These are phyloP conservation scores for Eleusine coracana DNA, from an alignment of 176 grass and related monocot species.

Conservation along the genomic window DNA sequence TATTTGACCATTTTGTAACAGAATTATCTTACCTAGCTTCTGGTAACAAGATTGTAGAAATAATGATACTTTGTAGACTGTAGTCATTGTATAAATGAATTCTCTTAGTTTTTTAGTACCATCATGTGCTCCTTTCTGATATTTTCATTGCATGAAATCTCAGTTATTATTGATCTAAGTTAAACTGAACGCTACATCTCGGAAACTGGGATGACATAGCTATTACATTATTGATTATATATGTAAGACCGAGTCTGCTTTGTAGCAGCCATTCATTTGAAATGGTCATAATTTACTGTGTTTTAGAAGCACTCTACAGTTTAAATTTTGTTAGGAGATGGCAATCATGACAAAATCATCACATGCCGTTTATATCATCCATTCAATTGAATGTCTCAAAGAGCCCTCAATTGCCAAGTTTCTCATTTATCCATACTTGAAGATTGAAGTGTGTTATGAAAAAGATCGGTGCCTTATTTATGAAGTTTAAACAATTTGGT, in stretches of 20 bases:
- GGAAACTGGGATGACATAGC: neutral
- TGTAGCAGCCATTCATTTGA: neutral
- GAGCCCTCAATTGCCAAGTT: neutral
- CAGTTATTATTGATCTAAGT: neutral
- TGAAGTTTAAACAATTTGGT: neutral
- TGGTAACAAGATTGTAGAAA: neutral
- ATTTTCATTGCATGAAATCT: neutral
- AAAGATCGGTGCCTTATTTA: neutral
- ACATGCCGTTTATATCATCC: neutral
- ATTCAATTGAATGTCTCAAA: neutral
- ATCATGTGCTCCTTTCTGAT: neutral
- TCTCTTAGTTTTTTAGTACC: neutral
- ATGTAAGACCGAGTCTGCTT: neutral
- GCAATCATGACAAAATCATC: neutral
- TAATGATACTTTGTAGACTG: neutral
- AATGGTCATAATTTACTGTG: neutral
- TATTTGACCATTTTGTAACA: neutral
- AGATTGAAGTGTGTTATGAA: neutral
- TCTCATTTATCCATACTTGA: neutral
- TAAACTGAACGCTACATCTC: neutral
- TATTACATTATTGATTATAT: neutral
- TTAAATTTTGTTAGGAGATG: neutral
- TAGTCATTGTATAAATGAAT: neutral
- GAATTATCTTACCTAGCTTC: neutral
- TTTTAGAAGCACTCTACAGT: neutral